These are phyloP conservation scores for Lentinula sp. DNA, from an alignment of 768 basidiomycete species.

Conservation along the genomic window DNA sequence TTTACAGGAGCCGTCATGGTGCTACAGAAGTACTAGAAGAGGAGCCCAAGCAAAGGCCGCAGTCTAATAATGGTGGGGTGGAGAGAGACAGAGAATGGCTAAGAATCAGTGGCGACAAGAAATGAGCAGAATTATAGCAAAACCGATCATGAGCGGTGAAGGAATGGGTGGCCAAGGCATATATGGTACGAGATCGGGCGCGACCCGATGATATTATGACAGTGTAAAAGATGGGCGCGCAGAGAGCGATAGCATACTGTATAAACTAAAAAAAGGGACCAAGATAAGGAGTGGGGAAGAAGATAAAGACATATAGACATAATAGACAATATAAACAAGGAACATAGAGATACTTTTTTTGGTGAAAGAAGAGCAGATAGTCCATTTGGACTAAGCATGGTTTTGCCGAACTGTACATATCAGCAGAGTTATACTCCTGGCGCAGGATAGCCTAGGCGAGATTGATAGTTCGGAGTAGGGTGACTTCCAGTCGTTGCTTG, in stretches of 20 bases:
- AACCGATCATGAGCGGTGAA: not conserved
- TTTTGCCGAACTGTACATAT: too few species aligned
- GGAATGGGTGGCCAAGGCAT: not conserved
- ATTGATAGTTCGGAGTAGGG: not conserved
- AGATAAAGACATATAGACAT: not conserved
- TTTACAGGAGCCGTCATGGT: not conserved
- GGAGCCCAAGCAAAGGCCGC: not conserved
- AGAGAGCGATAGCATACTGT: conserved; percentile 1
- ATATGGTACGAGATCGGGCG: not conserved
- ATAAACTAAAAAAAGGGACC: not conserved
- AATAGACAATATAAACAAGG: not conserved
- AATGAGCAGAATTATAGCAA: not conserved
- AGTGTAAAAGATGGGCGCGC: not conserved
- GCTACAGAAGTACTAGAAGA: not conserved
- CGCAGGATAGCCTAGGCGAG: not conserved
- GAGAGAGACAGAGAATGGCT: not conserved
- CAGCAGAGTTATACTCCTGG: not conserved
- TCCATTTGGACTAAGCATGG: not conserved
- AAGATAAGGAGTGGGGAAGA: not conserved
- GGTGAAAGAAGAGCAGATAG: not conserved
- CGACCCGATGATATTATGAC: not conserved
- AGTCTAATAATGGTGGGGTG: not conserved
- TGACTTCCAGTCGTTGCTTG: not conserved
- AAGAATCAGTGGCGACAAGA: not conserved
- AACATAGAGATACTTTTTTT: not conserved